Base-by-base conservation (phyloP, 2,329 filamentous ascomycete species). In the Colletotrichum nymphaeae region DNA sequence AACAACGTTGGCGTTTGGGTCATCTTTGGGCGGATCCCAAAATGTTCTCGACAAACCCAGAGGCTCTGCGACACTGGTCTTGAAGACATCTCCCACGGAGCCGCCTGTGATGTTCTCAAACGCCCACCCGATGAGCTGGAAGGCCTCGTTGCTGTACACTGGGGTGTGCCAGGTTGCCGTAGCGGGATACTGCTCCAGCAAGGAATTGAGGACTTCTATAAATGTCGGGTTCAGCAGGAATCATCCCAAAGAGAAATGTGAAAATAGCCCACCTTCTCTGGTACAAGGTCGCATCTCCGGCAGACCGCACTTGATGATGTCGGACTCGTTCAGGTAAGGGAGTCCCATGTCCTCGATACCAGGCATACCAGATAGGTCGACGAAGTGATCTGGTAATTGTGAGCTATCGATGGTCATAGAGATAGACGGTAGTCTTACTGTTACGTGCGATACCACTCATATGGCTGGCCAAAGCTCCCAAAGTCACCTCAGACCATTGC, bases 401-500 rank as follows among this genome's bases (percentile, higher is more conserved):
- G 19, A 63, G 60, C 22, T 7, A 28, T 26, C 8, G 22, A 12
- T 42, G 24, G 24, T 5, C 28, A 5, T n/a, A 16, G 12, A 7
- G 19, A 28, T 16, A n/a, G 3, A 30, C 30, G 9, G 26, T 8
- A 4, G 52, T 14, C 28, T 5, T 37, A 65, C 63, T 65, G 28
- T 53, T 56, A n/a, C 71, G 59, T 59, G 73, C n/a, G 67, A 77
- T 52, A 1, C 77, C 77, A 6, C 58, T 73, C 16, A 77, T 67
- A 24, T 79, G 78, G 4, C 74, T 72, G 1, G 75, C 74, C 32
- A 79, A 72, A 3, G 76, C 72, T 0, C 76, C 77, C 16, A 79
- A 58, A 0, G 78, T 79, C 11, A 78, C 60, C 12, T 77, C 69
- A 14, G 74, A 73, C 75, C 76, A 78, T 22, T 69, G 42, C 4